Evolutionary conservation across 768 basidiomycete species (phyloP).

Genomic region (Lactarius quietus): DNA sequence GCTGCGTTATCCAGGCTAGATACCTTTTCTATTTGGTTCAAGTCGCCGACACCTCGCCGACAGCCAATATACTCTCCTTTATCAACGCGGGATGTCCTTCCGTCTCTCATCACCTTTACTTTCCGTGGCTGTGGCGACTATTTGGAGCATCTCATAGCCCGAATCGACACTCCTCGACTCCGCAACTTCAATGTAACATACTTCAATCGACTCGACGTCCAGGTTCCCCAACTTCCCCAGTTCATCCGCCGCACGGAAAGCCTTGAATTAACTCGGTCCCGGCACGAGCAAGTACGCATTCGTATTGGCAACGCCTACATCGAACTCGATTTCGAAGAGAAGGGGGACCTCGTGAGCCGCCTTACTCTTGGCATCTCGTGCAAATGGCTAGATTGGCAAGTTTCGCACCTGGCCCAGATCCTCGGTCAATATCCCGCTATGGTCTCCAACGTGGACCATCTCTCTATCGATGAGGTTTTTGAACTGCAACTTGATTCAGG

Average conservation of each 20-base stretch:
- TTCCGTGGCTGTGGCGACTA: constrained; percentile 5
- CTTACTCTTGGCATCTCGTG: background rate
- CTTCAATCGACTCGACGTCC: background rate
- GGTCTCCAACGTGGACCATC: background rate
- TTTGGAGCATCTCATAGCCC: background rate
- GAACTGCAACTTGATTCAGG: no score
- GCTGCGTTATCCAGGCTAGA: background rate
- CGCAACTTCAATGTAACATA: background rate
- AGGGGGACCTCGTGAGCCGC: background rate
- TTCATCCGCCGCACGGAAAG: background rate
- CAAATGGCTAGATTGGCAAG: constrained; percentile 1
- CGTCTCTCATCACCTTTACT: background rate
- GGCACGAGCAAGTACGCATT: background rate
- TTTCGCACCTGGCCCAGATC: constrained; percentile 10
- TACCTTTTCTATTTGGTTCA: background rate
- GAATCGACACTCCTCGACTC: background rate
- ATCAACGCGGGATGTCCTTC: background rate
- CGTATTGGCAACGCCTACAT: background rate
- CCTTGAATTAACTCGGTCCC: background rate
- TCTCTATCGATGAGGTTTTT: background rate
- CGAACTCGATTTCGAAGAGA: background rate
- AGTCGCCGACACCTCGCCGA: background rate
- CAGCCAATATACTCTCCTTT: background rate
- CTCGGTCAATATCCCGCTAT: background rate
- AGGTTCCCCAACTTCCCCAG: background rate